phyloP scores from a whole-genome alignment of 23 red algal species.

The Rhodosorus marinus region DNA sequence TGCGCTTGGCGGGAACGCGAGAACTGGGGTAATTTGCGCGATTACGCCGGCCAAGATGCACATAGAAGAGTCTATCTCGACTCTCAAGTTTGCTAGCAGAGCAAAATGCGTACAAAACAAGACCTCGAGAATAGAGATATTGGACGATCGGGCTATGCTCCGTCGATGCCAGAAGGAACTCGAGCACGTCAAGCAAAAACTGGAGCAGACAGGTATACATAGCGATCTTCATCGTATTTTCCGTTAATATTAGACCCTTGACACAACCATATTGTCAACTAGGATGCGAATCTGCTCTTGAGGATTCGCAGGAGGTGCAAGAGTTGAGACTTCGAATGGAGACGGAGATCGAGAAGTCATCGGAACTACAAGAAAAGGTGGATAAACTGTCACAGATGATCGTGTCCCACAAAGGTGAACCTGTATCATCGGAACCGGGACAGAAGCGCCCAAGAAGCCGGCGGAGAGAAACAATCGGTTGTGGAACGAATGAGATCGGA shows the following conservation, averaged over 20 bases:
- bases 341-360: background rate
- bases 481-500: too few relatives aligned
- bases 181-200: background rate
- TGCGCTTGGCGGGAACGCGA: slow-evolving; percentile 84
- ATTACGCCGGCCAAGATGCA: slow-evolving; percentile 48
- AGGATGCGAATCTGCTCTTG: background rate
- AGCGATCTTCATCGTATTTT: background rate
- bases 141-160: slow-evolving; percentile 71
- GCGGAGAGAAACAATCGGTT: too few relatives aligned
- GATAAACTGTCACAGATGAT: background rate
- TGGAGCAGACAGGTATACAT: background rate
- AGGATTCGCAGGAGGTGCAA: background rate
- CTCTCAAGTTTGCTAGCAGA: slow-evolving; percentile 84
- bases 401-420: too few relatives aligned
- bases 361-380: background rate
- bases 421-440: too few relatives aligned
- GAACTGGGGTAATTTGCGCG: slow-evolving; percentile 56
- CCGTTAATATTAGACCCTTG: background rate
- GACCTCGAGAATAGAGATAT: slow-evolving; percentile 55
- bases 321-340: background rate
- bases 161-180: slow-evolving; percentile 37
- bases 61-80: slow-evolving; percentile 79
- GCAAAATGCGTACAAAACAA: slow-evolving; percentile 80
- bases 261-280: background rate
- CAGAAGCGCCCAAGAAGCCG: too few relatives aligned